A percentile compares a stretch with the other conserved stretches of the same genome.
Conservation (phyloP, 345 rosid species). For the Gossypium sturtianum region DNA sequence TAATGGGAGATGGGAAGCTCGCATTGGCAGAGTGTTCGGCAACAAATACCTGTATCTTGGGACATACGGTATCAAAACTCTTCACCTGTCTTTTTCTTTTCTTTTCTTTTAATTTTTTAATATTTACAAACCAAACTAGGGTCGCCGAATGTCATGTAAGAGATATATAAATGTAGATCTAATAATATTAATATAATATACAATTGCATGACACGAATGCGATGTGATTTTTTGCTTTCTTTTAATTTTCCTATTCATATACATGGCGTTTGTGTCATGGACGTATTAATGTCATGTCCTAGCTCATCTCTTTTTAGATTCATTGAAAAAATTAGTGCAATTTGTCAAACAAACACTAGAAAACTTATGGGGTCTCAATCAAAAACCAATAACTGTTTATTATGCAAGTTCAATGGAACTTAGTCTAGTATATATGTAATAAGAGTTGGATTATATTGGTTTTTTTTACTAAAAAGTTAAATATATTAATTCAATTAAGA, state of each 20-base stretch:
- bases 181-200: no score
- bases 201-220: not conserved
- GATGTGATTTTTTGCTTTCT: not conserved
- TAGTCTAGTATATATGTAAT: not conserved
- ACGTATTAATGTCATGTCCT: not conserved
- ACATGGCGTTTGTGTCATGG: not conserved
- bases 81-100: not conserved
- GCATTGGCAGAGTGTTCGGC: slow-evolving; percentile 72
- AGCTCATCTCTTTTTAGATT: not conserved
- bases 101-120: not conserved
- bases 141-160: not conserved
- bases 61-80: slow-evolving; percentile 41
- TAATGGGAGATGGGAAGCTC: slow-evolving; percentile 81
- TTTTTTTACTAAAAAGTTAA: no score
- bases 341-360: not conserved
- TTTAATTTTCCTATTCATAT: not conserved
- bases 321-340: not conserved
- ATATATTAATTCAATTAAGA: no score
- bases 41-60: slow-evolving; percentile 75
- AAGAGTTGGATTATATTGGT: no score
- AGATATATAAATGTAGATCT: no score
- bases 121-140: not conserved
- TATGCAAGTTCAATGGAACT: not conserved
- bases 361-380: not conserved
- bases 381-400: not conserved